phyloP scores from a whole-genome alignment of 768 basidiomycete species.

The Pluteus cervinus region DNA sequence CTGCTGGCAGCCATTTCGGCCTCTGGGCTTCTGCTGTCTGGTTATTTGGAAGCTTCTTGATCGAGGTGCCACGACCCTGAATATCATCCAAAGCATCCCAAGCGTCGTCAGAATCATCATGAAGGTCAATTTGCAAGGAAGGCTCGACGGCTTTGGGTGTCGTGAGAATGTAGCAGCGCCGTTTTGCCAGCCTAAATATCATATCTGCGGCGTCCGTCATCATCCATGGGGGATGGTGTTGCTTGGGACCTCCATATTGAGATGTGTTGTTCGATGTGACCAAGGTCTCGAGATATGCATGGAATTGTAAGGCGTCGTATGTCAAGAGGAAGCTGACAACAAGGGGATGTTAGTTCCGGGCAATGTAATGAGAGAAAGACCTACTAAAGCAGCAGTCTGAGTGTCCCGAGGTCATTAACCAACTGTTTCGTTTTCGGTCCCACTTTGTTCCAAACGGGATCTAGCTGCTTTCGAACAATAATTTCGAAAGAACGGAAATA shows the following conservation, averaged over 20 bases:
- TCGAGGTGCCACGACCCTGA: conserved; percentile 29
- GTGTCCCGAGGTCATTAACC: conserved; percentile 79
- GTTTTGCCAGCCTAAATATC: conserved; percentile 76
- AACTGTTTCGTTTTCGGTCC: conserved; percentile 89
- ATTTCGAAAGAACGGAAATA: conserved; percentile 92
- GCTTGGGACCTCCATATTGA: conserved; percentile 44
- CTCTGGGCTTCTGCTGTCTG: conserved; percentile 20
- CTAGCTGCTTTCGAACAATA: conserved; percentile 82
- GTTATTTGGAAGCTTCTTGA: too few relatives aligned
- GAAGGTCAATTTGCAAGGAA: conserved; percentile 31
- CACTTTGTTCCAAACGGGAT: conserved; percentile 96
- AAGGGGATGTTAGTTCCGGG: conserved; percentile 1
- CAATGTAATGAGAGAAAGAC: conserved; percentile 16
- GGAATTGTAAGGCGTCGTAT: conserved; percentile 88
- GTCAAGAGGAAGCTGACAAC: conserved; percentile 71
- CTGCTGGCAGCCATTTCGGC: conserved; percentile 64
- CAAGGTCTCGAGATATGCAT: conserved; percentile 86
- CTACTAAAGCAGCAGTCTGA: conserved; percentile 78
- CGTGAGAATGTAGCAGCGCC: conserved; percentile 66
- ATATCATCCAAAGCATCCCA: conserved; percentile 70
- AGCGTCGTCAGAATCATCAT: conserved; percentile 66
- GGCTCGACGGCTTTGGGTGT: conserved; percentile 17
- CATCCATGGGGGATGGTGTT: conserved; percentile 83
- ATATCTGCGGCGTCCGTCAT: conserved; percentile 86
- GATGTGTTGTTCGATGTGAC: conserved; percentile 49